Conservation (phyloP, 768 basidiomycete genomes). For the Pleurotus giganteus region DNA sequence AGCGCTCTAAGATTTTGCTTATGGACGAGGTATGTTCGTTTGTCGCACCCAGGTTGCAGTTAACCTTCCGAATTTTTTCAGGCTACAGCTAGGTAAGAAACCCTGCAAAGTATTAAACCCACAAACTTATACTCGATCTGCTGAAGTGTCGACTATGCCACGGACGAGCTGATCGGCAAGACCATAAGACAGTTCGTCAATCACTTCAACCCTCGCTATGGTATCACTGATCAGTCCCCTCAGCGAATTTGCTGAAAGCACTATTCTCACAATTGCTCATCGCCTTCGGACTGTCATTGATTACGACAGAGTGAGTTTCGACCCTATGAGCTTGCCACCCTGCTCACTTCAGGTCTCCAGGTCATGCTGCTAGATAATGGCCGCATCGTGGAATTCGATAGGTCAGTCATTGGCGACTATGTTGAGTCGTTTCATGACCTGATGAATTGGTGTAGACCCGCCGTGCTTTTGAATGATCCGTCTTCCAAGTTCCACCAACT, state of each 20-base stretch:
- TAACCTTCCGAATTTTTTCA: constrained; percentile 20
- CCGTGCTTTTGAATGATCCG: constrained; percentile 49
- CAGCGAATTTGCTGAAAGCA: constrained; percentile 78
- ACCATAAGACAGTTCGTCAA: constrained; percentile 78
- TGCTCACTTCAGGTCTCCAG: constrained; percentile 30
- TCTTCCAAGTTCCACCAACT: constrained; percentile 63
- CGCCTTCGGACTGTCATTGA: constrained; percentile 78
- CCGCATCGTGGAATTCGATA: constrained; percentile 74
- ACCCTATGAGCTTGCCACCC: not conserved
- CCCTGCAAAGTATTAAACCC: not conserved
- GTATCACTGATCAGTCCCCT: not conserved
- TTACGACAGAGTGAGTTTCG: constrained; percentile 68
- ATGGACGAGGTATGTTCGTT: constrained; percentile 72
- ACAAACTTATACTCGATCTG: not conserved
- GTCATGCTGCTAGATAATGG: constrained; percentile 80
- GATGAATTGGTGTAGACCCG: constrained; percentile 37
- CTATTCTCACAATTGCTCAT: constrained; percentile 83
- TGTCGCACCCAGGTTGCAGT: not conserved
- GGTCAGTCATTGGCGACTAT: constrained; percentile 23
- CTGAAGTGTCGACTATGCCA: constrained; percentile 78
- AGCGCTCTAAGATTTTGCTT: constrained; percentile 71
- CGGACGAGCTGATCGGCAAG: constrained; percentile 82
- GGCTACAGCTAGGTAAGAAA: constrained; percentile 64
- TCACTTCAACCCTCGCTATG: not conserved
- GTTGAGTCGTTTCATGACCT: not conserved